Percentiles rank a stretch among this genome's conserved stretches.
These are phyloP conservation scores for Fragaria vesca DNA, from an alignment of 306 rosid genomes.

Conservation along the genomic window DNA sequence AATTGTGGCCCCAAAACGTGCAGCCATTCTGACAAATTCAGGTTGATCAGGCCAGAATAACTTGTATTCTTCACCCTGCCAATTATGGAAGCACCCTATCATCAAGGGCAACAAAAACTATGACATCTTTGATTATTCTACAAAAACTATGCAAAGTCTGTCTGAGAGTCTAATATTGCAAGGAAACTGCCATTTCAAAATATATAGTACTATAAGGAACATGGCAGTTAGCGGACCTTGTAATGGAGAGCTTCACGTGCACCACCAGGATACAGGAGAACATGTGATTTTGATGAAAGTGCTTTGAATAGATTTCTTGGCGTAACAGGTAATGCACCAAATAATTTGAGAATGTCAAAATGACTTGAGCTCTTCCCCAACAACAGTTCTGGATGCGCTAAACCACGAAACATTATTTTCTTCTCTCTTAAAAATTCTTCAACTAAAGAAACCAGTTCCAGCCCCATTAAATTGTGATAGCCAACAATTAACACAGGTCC, in stretches of 20 bases:
- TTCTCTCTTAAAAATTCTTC: slow-evolving; percentile 66
- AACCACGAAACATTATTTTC: slow-evolving; percentile 58
- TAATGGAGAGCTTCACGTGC: slow-evolving; percentile 87
- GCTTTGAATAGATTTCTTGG: slow-evolving; percentile 63
- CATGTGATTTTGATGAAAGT: slow-evolving; percentile 65
- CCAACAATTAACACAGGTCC: slow-evolving; percentile 91
- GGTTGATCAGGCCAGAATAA: slow-evolving; percentile 81
- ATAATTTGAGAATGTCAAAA: slow-evolving; percentile 57
- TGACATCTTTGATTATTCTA: background rate
- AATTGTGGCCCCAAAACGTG: slow-evolving; percentile 86
- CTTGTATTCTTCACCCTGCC: slow-evolving; percentile 85
- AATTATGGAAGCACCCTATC: slow-evolving; percentile 24
- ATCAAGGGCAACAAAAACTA: slow-evolving; percentile 12
- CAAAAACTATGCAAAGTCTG: background rate
- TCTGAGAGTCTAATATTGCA: background rate
- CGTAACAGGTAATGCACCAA: slow-evolving; percentile 82
- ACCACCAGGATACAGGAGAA: slow-evolving; percentile 95
- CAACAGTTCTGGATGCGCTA: slow-evolving; percentile 75
- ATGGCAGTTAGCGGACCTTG: slow-evolving; percentile 52
- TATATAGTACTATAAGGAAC: background rate
- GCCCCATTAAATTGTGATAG: slow-evolving; percentile 76
- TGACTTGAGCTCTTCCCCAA: slow-evolving; percentile 4
- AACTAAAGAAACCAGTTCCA: slow-evolving; percentile 51
- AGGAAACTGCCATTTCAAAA: background rate
- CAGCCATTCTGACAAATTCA: slow-evolving; percentile 97